These are phyloP conservation scores for Citeromyces hawaiiensis DNA, from an alignment of 1,139 yeast species.

Conservation along the genomic window DNA sequence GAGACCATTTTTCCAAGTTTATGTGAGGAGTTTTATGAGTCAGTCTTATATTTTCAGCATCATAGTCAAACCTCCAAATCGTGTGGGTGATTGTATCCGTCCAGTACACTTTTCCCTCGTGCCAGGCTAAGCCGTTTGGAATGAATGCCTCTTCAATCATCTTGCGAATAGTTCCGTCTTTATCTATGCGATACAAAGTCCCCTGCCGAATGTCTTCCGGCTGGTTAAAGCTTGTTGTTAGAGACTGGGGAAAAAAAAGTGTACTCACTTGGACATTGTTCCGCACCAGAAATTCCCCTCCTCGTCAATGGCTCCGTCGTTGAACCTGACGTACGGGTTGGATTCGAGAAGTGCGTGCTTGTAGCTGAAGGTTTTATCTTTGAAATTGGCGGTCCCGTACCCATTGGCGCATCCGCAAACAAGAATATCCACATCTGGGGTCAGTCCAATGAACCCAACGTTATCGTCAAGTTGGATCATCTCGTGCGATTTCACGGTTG, in stretches of 20 bases:
- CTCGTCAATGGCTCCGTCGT: conserved; percentile 63
- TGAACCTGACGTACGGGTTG: conserved; percentile 36
- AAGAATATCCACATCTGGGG: conserved; percentile 26
- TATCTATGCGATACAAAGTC: conserved; percentile 5
- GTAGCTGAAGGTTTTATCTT: conserved; percentile 26
- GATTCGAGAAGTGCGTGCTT: conserved; percentile 30
- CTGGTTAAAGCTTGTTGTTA: conserved; percentile 19
- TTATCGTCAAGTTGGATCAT: conserved; percentile 19
- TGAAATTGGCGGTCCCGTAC: conserved; percentile 34
- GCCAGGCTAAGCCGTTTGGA: conserved; percentile 77
- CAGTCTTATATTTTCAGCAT: conserved; percentile 26
- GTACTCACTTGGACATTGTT: conserved; percentile 38
- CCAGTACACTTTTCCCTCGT: conserved; percentile 42
- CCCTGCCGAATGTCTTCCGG: conserved; percentile 24
- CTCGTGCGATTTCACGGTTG: conserved; percentile 25
- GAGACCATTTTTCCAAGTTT: conserved; percentile 13
- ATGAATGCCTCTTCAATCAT: conserved; percentile 28
- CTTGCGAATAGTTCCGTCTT: conserved; percentile 5
- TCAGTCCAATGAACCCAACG: conserved; percentile 54
- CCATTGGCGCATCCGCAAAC: conserved; percentile 46
- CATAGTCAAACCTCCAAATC: conserved; percentile 52
- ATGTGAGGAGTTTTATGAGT: conserved; percentile 29
- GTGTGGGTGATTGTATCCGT: conserved; percentile 55
- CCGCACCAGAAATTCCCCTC: conserved; percentile 64
- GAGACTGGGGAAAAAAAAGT: not conserved